A percentile compares a stretch with the other conserved stretches of the same genome.
phyloP scores from a whole-genome alignment of 1,284 basidiomycete species.

The Agroathelia rolfsii region DNA sequence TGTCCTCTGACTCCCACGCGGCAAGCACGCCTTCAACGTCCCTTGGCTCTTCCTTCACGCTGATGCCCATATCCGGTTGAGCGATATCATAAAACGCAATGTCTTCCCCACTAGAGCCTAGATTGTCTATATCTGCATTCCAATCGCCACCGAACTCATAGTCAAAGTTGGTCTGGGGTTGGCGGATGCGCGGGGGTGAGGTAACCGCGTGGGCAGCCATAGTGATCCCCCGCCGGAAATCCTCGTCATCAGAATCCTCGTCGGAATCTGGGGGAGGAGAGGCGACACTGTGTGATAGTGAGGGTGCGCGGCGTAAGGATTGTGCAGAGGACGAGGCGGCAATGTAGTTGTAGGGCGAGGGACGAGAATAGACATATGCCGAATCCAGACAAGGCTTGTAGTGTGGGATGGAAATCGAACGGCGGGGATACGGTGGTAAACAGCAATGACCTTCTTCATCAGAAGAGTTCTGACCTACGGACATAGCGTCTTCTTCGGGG shows the following conservation, averaged over 20 bases:
- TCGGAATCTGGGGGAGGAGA: constrained; percentile 63
- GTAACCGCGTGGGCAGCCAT: constrained; percentile 29
- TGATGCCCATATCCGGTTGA: constrained; percentile 21
- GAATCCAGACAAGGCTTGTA: constrained; percentile 36
- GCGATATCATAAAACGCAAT: constrained; percentile 27
- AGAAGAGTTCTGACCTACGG: constrained; percentile 18
- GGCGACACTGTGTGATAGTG: constrained; percentile 39
- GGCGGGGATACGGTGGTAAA: constrained; percentile 32
- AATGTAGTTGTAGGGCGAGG: constrained; percentile 11
- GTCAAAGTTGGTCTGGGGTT: constrained; percentile 8
- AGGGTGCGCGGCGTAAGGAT: constrained; percentile 41
- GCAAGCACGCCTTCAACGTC: constrained; percentile 54
- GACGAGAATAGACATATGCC: constrained; percentile 21
- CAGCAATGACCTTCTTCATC: constrained; percentile 22
- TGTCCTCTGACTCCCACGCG: constrained; percentile 57
- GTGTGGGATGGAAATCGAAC: constrained; percentile 42
- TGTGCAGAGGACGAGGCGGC: constrained; percentile 16
- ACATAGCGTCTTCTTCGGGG: constrained; percentile 20
- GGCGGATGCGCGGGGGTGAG: constrained; percentile 13
- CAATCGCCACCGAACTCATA: constrained; percentile 6
- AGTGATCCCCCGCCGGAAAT: constrained; percentile 27
- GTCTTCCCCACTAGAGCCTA: constrained; percentile 46
- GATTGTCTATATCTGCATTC: no score
- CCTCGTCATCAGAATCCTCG: constrained; percentile 38
- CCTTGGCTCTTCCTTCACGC: constrained; percentile 48